Conservation (phyloP, 208 protist genomes). For the Trypanosoma caninum region DNA sequence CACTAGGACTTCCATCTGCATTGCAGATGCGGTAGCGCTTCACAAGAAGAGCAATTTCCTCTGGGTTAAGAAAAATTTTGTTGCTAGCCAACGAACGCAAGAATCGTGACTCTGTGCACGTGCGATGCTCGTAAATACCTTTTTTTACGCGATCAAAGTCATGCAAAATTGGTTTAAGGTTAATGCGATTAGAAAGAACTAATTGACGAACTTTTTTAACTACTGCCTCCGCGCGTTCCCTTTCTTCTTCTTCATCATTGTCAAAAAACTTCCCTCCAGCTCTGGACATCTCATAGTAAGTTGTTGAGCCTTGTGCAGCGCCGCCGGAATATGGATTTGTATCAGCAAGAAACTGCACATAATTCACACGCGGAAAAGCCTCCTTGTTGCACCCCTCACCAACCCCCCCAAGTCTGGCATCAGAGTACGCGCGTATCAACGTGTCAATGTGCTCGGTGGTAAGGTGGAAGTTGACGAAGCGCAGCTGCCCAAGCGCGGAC, state of each 20-base stretch:
- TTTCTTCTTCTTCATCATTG: slow-evolving; percentile 24
- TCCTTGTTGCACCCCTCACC: slow-evolving; percentile 18
- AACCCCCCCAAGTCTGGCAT: slow-evolving; percentile 13
- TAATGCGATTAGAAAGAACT: slow-evolving; percentile 71
- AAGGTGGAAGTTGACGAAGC: slow-evolving; percentile 72
- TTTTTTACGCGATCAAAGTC: slow-evolving; percentile 88
- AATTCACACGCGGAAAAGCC: slow-evolving; percentile 50
- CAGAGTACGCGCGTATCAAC: slow-evolving; percentile 60
- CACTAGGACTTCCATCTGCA: slow-evolving; percentile 54
- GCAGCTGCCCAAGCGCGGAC: slow-evolving; percentile 69
- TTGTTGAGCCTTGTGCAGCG: slow-evolving; percentile 16
- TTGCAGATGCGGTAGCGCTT: slow-evolving; percentile 71
- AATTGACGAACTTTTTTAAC: slow-evolving; percentile 53
- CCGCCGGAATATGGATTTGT: slow-evolving; percentile 35
- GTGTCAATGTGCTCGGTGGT: slow-evolving; percentile 55
- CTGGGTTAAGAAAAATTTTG: slow-evolving; percentile 70
- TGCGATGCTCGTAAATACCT: slow-evolving; percentile 81
- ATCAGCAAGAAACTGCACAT: slow-evolving; percentile 69
- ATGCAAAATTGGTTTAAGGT: slow-evolving; percentile 75
- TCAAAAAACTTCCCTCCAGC: slow-evolving; percentile 46
- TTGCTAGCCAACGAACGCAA: slow-evolving; percentile 73
- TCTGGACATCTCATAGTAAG: slow-evolving; percentile 58
- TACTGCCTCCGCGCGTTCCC: slow-evolving; percentile 30
- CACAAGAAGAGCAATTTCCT: slow-evolving; percentile 76
- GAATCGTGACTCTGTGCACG: slow-evolving; percentile 80